A percentile compares a stretch with the other conserved stretches of the same genome.
phyloP scores from a whole-genome alignment of 2,329 filamentous ascomycete genomes.

The Phaeosphaeriaceae sp. region DNA sequence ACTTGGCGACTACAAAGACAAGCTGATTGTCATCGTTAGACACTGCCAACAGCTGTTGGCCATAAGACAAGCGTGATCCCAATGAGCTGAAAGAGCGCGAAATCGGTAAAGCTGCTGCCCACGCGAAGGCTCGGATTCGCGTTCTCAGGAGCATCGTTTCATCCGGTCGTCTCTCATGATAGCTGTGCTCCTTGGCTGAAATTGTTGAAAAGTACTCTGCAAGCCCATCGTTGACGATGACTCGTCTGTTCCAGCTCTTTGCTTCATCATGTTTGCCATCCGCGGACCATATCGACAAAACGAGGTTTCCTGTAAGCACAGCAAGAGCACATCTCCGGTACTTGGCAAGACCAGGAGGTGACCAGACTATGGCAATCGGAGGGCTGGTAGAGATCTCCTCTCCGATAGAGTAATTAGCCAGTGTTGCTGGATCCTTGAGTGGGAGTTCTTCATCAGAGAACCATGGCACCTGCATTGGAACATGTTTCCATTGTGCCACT shows the following conservation, averaged over 20 bases:
- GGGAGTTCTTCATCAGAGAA: conserved; percentile 61
- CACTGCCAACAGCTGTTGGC: conserved; percentile 46
- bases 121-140: conserved; percentile 53
- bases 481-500: conserved; percentile 45
- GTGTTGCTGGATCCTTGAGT: conserved; percentile 54
- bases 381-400: conserved; percentile 65
- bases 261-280: conserved; percentile 51
- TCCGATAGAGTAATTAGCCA: conserved; percentile 62
- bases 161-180: conserved; percentile 23
- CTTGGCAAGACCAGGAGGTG: conserved; percentile 62
- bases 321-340: conserved; percentile 63
- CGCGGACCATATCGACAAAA: conserved; percentile 65
- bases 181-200: conserved; percentile 19
- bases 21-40: conserved; percentile 54
- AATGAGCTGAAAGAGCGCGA: conserved; percentile 16
- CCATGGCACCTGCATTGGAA: conserved; percentile 57
- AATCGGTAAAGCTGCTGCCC: conserved; percentile 42
- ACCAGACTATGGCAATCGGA: conserved; percentile 63
- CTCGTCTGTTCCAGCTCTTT: conserved; percentile 60
- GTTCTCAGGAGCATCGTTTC: conserved; percentile 47
- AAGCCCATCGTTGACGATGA: conserved; percentile 62
- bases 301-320: conserved; percentile 64
- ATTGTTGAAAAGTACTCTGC: conserved; percentile 45
- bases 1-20: conserved; percentile 45
- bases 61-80: conserved; percentile 36